phyloP scores from a whole-genome alignment of 75 land plant species.

The Chamaecyparis obtusa region DNA sequence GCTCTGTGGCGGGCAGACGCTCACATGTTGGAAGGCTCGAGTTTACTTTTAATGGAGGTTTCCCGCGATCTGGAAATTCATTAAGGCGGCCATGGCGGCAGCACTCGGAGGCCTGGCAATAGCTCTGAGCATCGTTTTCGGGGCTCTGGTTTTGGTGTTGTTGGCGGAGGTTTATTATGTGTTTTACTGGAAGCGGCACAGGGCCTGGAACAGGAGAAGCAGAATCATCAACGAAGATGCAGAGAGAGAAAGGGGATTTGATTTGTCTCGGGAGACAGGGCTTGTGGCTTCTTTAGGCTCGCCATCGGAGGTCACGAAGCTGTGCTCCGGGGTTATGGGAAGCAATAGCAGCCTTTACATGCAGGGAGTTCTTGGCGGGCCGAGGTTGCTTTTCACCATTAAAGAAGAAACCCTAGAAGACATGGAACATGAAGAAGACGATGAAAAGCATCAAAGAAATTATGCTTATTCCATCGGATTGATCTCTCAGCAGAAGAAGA shows the following conservation, averaged over 20 bases:
- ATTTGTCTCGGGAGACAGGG: not conserved
- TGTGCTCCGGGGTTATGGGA: not conserved
- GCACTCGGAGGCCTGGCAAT: not conserved
- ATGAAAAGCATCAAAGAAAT: not conserved
- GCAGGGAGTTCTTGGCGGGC: not conserved
- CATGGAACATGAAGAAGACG: not conserved
- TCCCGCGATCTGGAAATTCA: not conserved
- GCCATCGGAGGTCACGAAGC: not conserved
- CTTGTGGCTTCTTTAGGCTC: not conserved
- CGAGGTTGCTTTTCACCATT: slow-evolving; percentile 9
- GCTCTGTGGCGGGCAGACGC: too few relatives aligned
- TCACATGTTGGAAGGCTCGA: not conserved
- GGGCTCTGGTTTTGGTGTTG: not conserved
- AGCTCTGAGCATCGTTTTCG: not conserved
- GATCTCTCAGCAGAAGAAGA: not conserved
- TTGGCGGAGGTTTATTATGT: not conserved
- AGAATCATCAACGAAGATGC: not conserved
- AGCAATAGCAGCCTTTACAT: not conserved
- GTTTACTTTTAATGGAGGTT: not conserved
- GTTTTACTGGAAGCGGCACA: slow-evolving; percentile 6
- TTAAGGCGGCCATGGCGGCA: not conserved
- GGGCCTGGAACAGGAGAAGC: not conserved
- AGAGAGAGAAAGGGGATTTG: not conserved
- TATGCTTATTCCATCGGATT: not conserved
- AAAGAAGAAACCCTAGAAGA: slow-evolving; percentile 2